Evolutionary conservation across 306 rosid species (phyloP), one percentile per base, ranked within the genome.

Genomic region (Inga leiocalycina): DNA sequence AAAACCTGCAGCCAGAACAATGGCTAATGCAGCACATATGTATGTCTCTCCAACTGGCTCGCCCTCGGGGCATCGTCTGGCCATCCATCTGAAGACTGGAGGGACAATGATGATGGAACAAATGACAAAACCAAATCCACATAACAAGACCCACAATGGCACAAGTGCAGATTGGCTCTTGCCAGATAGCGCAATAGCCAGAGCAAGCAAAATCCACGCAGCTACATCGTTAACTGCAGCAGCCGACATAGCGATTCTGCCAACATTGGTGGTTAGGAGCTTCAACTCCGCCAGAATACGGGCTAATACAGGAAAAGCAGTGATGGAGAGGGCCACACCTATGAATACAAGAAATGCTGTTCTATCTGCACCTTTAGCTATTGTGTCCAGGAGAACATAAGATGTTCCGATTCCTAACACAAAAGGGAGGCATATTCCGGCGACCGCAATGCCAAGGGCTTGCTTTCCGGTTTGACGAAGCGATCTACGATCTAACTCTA

Each of bases 161-260:
- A 89, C 91, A 8, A 93, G 86, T 35, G 93, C 89, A 79, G 97
- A 91, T 39, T 84, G 83, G 34, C 27, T 75, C 56, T 62, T 57
- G 49, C 97, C 94, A 5, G 97, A 91, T 51, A 95, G 87, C 76
- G 97, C 92, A 79, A 95, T 80, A 77, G 97, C 97, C 35, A 95
- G 89, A 48, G 98, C 98, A 83, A 95, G 98, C 71, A 95, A 87
- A 84, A 95, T 87, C 98, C 98, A 95, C 27, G 98, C 98, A 41
- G 92, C 97, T 75, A 93, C 89, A 45, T 95, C 98, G 30, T 95
- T 95, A 45, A 95, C 90, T 68, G 98, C 98, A 39, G 98, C 98
- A 46, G 97, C 98, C 15, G 98, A 91, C 97, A 94, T 93, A 27
- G 97, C 98, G 84, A 89, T 81, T 84, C 89, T 80, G 5, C 98